phyloP scores from a whole-genome alignment of 75 land plant species.

The Sequoia sempervirens region DNA sequence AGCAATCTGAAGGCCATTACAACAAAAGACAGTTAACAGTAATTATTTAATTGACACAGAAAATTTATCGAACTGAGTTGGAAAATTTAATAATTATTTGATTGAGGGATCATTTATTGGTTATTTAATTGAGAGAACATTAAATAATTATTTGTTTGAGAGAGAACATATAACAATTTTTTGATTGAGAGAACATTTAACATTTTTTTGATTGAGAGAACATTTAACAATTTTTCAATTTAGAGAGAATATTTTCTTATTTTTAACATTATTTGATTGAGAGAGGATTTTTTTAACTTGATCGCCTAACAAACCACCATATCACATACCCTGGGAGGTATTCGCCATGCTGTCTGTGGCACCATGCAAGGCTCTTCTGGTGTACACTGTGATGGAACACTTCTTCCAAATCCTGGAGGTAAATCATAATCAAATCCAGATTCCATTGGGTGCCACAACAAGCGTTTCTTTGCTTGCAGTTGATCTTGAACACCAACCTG shows the following conservation, averaged over 20 bases:
- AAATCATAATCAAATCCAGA: conserved; percentile 35
- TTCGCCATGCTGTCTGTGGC: conserved; percentile 27
- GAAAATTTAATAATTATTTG: too few relatives aligned
- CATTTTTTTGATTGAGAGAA: too few relatives aligned
- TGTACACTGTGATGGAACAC: conserved; percentile 6
- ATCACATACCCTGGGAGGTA: conserved; percentile 28
- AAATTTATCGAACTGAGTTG: too few relatives aligned
- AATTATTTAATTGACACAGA: too few relatives aligned
- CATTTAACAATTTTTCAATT: too few relatives aligned
- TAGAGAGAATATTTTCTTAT: too few relatives aligned
- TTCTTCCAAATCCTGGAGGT: conserved; percentile 78
- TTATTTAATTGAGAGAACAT: too few relatives aligned
- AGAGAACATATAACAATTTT: too few relatives aligned
- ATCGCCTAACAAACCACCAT: conserved; percentile 20
- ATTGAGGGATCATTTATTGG: too few relatives aligned
- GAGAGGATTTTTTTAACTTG: not conserved
- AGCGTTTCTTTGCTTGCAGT: conserved; percentile 67
- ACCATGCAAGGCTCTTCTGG: conserved; percentile 17
- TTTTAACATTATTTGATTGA: not conserved
- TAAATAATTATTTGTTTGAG: too few relatives aligned
- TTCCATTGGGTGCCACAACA: conserved; percentile 33
- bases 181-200: too few relatives aligned
- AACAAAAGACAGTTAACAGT: not conserved
- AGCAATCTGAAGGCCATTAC: not conserved
- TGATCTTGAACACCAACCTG: conserved; percentile 54